phyloP scores from a whole-genome alignment of 106 monocot species.

The Hemerocallis citrina region DNA sequence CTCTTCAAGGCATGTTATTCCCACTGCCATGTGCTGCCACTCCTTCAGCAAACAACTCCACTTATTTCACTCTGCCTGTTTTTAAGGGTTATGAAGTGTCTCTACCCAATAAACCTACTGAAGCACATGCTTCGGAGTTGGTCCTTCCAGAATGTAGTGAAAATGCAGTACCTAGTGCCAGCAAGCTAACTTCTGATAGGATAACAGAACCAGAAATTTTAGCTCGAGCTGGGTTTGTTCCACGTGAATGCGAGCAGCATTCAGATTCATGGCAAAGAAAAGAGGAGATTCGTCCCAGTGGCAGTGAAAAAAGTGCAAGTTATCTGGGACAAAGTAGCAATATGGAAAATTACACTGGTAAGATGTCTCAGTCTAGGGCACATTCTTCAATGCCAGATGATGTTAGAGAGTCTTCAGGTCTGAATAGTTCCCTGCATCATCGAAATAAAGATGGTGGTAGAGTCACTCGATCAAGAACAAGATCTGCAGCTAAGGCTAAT shows the following conservation, averaged over 20 bases:
- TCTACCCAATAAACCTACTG: constrained; percentile 4
- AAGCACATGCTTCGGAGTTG: background rate
- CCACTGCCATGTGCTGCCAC: constrained; percentile 16
- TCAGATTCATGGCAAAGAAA: constrained; percentile 18
- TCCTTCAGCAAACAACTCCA: constrained; percentile 18
- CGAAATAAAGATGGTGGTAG: constrained; percentile 1
- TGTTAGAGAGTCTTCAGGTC: background rate
- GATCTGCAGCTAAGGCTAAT: constrained; percentile 1
- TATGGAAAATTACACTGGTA: constrained; percentile 4
- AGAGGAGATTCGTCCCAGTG: constrained; percentile 10
- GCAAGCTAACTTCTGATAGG: background rate
- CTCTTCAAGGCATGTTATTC: constrained; percentile 30
- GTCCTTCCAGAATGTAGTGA: background rate
- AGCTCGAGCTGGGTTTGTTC: constrained; percentile 4
- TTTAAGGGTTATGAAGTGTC: constrained; percentile 7
- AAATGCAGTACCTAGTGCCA: constrained; percentile 3
- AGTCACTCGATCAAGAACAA: constrained; percentile 6
- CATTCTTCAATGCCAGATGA: constrained; percentile 5
- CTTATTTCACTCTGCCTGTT: constrained; percentile 11
- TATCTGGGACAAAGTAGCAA: background rate
- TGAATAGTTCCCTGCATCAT: background rate
- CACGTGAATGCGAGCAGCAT: constrained; percentile 8
- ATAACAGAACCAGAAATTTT: constrained; percentile 6
- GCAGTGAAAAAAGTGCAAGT: constrained; percentile 10
- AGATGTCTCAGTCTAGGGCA: constrained; percentile 18